phyloP scores from a whole-genome alignment of 306 rosid species.

The Potentilla sterilis region DNA sequence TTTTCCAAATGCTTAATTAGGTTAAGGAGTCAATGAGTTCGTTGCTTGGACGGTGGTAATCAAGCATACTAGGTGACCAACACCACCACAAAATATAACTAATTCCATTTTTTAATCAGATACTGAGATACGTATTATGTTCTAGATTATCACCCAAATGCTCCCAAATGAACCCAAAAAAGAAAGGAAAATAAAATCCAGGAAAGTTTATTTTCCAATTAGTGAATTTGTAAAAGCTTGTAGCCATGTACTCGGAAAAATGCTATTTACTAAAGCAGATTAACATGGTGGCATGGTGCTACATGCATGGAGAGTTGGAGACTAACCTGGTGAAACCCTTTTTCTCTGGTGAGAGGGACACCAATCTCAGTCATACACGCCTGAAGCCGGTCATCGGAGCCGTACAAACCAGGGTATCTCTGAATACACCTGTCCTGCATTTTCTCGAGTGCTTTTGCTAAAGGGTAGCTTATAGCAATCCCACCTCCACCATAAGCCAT shows the following conservation, averaged over 20 bases:
- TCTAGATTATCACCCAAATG: neutral
- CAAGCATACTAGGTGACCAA: slow-evolving; percentile 6
- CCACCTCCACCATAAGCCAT: slow-evolving; percentile 87
- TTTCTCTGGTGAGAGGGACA: slow-evolving; percentile 68
- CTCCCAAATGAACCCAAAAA: too few species aligned
- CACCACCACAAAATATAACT: slow-evolving; percentile 8
- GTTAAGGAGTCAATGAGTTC: neutral
- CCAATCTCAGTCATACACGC: slow-evolving; percentile 88
- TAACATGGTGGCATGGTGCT: neutral
- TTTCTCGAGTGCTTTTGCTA: slow-evolving; percentile 57
- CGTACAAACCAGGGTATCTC: slow-evolving; percentile 58
- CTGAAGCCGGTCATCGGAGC: slow-evolving; percentile 73
- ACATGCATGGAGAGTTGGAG: neutral
- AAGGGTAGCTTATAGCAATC: slow-evolving; percentile 61
- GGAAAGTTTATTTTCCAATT: too few species aligned
- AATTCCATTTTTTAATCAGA: neutral
- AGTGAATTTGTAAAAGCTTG: neutral
- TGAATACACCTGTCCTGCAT: slow-evolving; percentile 67
- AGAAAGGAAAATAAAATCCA: neutral
- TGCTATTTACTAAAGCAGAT: neutral
- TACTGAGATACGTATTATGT: neutral
- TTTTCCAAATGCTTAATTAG: neutral
- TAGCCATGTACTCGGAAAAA: neutral
- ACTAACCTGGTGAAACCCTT: slow-evolving; percentile 77
- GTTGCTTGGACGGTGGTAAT: slow-evolving; percentile 8